phyloP scores from a whole-genome alignment of 73 alveolate genomes.

The Tetrahymena borealis region DNA sequence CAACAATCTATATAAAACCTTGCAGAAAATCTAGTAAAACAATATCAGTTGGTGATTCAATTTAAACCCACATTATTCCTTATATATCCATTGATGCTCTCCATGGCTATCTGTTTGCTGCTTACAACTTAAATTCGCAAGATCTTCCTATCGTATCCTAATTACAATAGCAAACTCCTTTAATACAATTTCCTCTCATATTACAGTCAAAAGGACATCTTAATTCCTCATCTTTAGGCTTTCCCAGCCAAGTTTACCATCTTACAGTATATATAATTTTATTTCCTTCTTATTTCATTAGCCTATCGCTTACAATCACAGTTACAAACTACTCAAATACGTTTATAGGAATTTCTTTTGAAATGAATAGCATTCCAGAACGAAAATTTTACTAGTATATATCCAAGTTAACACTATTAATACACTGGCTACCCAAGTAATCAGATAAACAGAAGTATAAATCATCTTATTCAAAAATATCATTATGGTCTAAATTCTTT shows the following conservation, averaged over 20 bases:
- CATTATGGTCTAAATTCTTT: background rate
- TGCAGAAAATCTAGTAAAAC: background rate
- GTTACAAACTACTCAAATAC: background rate
- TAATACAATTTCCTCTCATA: background rate
- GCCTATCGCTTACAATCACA: background rate
- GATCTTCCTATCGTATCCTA: background rate
- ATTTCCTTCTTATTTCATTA: background rate
- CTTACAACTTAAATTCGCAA: background rate
- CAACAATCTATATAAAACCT: background rate
- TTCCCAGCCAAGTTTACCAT: background rate
- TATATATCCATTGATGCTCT: background rate
- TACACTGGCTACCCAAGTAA: background rate
- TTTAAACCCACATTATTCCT: background rate
- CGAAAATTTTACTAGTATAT: background rate
- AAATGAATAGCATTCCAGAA: background rate
- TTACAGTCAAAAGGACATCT: background rate
- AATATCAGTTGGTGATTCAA: background rate
- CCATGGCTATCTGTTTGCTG: background rate
- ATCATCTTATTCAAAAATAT: background rate
- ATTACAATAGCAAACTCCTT: background rate
- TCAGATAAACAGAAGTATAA: background rate
- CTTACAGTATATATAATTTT: background rate
- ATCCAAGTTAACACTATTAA: background rate
- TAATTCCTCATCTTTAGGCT: background rate
- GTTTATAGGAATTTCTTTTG: background rate